Percentiles rank a stretch among this genome's conserved stretches.
phyloP scores from a whole-genome alignment of 139 green algal genomes.

The Yamagishiella unicocca region DNA sequence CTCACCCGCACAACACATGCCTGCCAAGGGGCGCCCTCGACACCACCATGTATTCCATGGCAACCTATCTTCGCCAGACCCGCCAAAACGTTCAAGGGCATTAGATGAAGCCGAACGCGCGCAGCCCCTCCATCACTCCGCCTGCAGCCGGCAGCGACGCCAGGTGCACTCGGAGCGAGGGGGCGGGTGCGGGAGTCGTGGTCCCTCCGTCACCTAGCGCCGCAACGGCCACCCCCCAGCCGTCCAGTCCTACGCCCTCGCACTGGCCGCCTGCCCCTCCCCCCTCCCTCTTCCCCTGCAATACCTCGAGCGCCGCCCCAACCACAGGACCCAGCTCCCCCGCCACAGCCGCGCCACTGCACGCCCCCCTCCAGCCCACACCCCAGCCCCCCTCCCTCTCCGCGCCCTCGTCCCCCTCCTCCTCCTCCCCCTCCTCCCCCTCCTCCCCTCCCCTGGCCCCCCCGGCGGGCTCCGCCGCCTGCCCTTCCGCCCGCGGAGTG shows the following conservation, averaged over 20 bases:
- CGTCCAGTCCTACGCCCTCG: not conserved
- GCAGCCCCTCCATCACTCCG: slow-evolving; percentile 37
- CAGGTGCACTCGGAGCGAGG: slow-evolving; percentile 9
- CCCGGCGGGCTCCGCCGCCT: not conserved
- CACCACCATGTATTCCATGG: no score
- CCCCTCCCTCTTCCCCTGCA: not conserved
- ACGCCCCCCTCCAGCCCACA: not conserved
- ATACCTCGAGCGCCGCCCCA: not conserved
- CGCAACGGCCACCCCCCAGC: not conserved
- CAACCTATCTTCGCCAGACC: no score
- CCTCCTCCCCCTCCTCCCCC: not conserved
- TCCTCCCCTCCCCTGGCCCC: not conserved
- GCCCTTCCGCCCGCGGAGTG: not conserved
- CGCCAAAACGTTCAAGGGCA: no score
- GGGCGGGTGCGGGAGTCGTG: not conserved
- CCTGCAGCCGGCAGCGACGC: slow-evolving; percentile 2
- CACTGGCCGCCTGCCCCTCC: not conserved
- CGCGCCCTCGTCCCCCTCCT: not conserved
- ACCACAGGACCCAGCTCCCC: not conserved
- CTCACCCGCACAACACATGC: no score
- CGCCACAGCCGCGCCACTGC: slow-evolving; percentile 10
- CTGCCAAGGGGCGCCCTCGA: no score
- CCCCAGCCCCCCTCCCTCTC: not conserved
- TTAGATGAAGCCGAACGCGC: slow-evolving; percentile 14
- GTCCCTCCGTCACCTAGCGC: not conserved